A percentile compares a stretch with the other conserved stretches of the same genome.
These are phyloP conservation scores for Populus hybrid DNA, from an alignment of 441 rosid species.

Conservation along the genomic window DNA sequence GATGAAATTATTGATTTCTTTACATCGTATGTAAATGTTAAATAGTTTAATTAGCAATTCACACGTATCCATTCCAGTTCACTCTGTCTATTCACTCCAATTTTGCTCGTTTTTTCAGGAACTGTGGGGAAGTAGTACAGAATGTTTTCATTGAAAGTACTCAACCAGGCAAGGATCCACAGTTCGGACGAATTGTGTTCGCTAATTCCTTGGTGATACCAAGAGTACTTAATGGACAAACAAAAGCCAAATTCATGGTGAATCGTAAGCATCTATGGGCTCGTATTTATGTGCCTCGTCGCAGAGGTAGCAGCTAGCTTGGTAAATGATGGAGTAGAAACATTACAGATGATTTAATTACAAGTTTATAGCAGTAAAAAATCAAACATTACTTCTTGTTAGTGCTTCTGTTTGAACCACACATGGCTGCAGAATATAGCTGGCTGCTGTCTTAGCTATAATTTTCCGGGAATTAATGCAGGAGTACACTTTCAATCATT, in stretches of 20 bases:
- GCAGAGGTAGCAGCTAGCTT: not conserved
- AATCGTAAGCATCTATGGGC: constrained; percentile 36
- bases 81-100: not conserved
- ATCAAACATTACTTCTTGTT: not conserved
- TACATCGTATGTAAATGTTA: constrained; percentile 11
- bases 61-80: not conserved
- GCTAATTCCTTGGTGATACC: constrained; percentile 19
- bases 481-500: too few species aligned
- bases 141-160: constrained; percentile 20
- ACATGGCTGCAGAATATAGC: not conserved
- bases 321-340: too few species aligned
- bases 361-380: not conserved
- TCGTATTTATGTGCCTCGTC: constrained; percentile 20
- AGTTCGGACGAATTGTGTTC: constrained; percentile 30
- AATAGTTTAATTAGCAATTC: not conserved
- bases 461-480: too few species aligned
- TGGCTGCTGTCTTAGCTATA: too few species aligned
- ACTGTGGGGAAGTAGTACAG: constrained; percentile 32
- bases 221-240: constrained; percentile 26
- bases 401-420: not conserved
- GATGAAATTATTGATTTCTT: constrained; percentile 28
- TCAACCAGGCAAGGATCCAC: constrained; percentile 23
- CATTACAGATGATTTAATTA: too few species aligned
- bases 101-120: constrained; percentile 9
- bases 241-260: constrained; percentile 30